These are phyloP conservation scores for Plasmodium cynomolgi DNA, from an alignment of 169 alveolate species.

Conservation along the genomic window DNA sequence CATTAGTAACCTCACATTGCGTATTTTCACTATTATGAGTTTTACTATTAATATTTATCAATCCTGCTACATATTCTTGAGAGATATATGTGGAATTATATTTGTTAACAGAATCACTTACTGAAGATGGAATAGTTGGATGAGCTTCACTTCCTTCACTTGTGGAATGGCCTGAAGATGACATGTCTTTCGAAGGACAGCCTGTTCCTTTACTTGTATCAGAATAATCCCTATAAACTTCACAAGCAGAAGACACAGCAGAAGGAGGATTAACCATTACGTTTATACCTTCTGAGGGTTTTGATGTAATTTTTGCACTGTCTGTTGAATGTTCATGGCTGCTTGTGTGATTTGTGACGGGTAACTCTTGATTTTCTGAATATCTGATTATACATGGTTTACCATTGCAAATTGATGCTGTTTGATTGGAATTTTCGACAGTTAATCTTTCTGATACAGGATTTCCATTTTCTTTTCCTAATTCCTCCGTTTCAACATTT, in stretches of 20 bases:
- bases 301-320: not conserved
- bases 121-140: not conserved
- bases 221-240: not conserved
- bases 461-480: not conserved
- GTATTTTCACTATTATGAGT: not conserved
- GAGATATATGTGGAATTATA: not conserved
- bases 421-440: not conserved
- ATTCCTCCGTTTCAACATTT: not conserved
- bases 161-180: not conserved
- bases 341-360: not conserved
- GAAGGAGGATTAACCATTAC: not conserved
- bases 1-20: not conserved
- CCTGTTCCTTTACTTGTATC: not conserved
- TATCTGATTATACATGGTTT: not conserved
- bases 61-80: not conserved
- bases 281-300: not conserved
- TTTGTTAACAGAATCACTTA: not conserved
- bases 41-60: not conserved
- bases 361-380: not conserved
- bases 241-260: not conserved
- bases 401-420: not conserved
- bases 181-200: not conserved
- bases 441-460: not conserved
- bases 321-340: not conserved
- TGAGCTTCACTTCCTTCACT: not conserved